Evolutionary conservation across 2,329 filamentous ascomycete genomes (phyloP).

Genomic region (Talaromyces sp.): DNA sequence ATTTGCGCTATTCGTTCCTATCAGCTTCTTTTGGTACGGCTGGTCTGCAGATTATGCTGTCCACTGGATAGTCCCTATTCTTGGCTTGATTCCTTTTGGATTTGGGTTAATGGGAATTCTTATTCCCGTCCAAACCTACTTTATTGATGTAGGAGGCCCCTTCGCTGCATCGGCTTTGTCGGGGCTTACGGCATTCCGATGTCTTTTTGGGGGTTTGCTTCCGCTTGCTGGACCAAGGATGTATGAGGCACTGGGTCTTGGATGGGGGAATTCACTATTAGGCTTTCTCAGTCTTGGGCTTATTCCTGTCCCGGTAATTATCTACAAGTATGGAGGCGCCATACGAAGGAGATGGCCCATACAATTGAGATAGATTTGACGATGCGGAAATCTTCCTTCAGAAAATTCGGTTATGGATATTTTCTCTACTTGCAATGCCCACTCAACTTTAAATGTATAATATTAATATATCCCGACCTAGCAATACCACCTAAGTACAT

Average conservation of each 20-base stretch:
- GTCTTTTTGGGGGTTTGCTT: slow-evolving; percentile 56
- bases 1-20: slow-evolving; percentile 40
- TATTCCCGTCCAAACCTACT: slow-evolving; percentile 55
- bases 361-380: not conserved
- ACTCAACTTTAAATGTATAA: not conserved
- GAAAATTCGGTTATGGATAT: not conserved
- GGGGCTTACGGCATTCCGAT: slow-evolving; percentile 54
- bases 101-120: slow-evolving; percentile 56
- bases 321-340: slow-evolving; percentile 34
- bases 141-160: slow-evolving; percentile 54
- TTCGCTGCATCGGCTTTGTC: slow-evolving; percentile 52
- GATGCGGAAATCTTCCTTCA: not conserved
- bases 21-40: slow-evolving; percentile 57
- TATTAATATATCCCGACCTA: not conserved
- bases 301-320: slow-evolving; percentile 37
- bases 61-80: slow-evolving; percentile 60
- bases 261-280: slow-evolving; percentile 54
- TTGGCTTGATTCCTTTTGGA: slow-evolving; percentile 57
- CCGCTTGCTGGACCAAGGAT: slow-evolving; percentile 58
- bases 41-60: slow-evolving; percentile 53
- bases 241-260: slow-evolving; percentile 46
- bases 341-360: slow-evolving; percentile 27
- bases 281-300: slow-evolving; percentile 55
- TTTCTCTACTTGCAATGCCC: not conserved
- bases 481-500: not conserved